Evolutionary conservation across 1,284 basidiomycete genomes (phyloP).

Genomic region (Earliella scabrosa): DNA sequence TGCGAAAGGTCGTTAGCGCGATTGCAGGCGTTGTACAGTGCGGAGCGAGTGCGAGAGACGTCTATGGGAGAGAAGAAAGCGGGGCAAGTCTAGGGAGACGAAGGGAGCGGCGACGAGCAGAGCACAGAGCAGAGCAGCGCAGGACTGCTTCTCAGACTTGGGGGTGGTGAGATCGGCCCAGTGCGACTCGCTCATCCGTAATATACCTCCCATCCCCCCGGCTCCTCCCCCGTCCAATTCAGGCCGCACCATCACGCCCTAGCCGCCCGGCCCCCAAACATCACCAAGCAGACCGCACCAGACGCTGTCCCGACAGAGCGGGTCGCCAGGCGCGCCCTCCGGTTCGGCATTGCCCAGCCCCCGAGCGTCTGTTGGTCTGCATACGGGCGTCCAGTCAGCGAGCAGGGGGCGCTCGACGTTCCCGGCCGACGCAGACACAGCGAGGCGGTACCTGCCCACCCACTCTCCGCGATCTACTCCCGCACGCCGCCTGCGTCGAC

Average conservation of each 20-base stretch:
- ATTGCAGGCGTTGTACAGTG: not conserved
- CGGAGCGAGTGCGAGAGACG: not conserved
- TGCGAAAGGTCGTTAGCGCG: slow-evolving; percentile 15
- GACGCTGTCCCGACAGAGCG: slow-evolving; percentile 4
- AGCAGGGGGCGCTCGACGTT: not conserved
- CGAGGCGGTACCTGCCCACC: not conserved
- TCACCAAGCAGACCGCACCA: not conserved
- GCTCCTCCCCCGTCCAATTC: slow-evolving; percentile 13
- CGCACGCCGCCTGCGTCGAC: no score
- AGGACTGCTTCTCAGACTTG: slow-evolving; percentile 3
- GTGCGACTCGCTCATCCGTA: slow-evolving; percentile 15
- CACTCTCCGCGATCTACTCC: not conserved
- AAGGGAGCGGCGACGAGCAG: slow-evolving; percentile 1
- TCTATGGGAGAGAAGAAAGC: slow-evolving; percentile 3
- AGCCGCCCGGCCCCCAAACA: slow-evolving; percentile 3
- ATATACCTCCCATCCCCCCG: slow-evolving; percentile 14
- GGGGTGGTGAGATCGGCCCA: slow-evolving; percentile 24
- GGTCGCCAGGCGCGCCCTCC: not conserved
- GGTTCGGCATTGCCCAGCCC: slow-evolving; percentile 6
- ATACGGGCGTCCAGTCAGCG: no score
- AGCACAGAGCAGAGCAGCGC: slow-evolving; percentile 5
- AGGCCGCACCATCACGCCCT: slow-evolving; percentile 9
- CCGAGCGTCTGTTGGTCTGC: no score
- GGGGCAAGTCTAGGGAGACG: slow-evolving; percentile 9
- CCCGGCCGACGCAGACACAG: not conserved